Base-by-base conservation (phyloP, 2,329 filamentous ascomycete genomes). In the Uncinocarpus reesii region DNA sequence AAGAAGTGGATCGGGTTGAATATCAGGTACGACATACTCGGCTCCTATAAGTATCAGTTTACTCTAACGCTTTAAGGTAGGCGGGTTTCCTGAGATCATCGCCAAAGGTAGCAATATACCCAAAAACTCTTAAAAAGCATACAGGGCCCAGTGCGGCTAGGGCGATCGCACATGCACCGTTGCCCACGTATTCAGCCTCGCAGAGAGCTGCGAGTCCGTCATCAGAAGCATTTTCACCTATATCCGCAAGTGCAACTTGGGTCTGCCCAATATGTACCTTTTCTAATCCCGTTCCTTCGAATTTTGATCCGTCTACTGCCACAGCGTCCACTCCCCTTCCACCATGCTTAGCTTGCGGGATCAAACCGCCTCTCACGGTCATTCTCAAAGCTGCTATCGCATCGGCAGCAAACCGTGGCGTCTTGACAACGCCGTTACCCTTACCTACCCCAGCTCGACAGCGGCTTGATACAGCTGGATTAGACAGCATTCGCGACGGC, bases 201-300 rank as follows among this genome's bases (percentile, higher is more conserved):
- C 58, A 61, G 29, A 58, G 61, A 40, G 52, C 57, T 45, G 53
- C 23, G 8, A 41, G 60, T 4, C 62, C 60, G 42, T 58, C 61
- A 0, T 62, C 60, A 50, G 55, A 65, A 55, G 58, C 66, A 52
- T 55, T 6, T 10, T 26, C 67, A 18, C 58, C 66, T 2, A 62
- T 58, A 55, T 68, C 56, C 49, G 66, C 69, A 42, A 55, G 77
- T 51, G 86, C 86, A 4, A 95, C 88, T 3, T 96, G 90, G 90
- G 82, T 96, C 16, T 96, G 90, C 69, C 84, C 86, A 1, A 96
- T 96, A 59, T 96, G 90, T 72, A 90, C 85, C 56, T 93, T 94
- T 62, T 90, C 89, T 7, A 96, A 96, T 60, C 83, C 86, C 0
- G 81, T 95, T 1, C 89, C 92, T 0, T 85, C 86, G 31, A 95